Percentiles rank a stretch among this genome's conserved stretches.
phyloP scores from a whole-genome alignment of 2,329 filamentous ascomycete species.

The Trichophyton verrucosum region DNA sequence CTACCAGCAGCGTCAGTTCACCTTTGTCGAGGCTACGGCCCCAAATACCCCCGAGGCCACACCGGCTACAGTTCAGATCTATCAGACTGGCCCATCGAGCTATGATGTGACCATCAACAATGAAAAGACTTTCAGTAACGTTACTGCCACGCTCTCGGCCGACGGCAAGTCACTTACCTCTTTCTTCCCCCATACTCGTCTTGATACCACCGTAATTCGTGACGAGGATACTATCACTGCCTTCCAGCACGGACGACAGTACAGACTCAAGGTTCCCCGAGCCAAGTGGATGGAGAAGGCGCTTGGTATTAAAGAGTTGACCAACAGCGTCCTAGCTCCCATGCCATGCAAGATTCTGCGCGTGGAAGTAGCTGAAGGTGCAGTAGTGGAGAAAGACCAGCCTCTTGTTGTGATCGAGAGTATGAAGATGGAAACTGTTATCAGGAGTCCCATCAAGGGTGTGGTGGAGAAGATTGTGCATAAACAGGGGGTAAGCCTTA shows the following conservation, averaged over 20 bases:
- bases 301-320: constrained; percentile 64
- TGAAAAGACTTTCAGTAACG: constrained; percentile 33
- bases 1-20: constrained; percentile 52
- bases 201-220: constrained; percentile 63
- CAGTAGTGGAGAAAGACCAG: constrained; percentile 71
- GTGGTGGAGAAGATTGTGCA: constrained; percentile 61
- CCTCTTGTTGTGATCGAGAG: constrained; percentile 82
- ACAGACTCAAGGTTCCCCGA: constrained; percentile 42
- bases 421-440: constrained; percentile 85
- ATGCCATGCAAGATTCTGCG: constrained; percentile 96
- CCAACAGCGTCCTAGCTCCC: constrained; percentile 75
- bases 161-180: constrained; percentile 47
- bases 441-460: constrained; percentile 62
- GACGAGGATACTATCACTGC: constrained; percentile 47
- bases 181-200: constrained; percentile 69
- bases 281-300: constrained; percentile 82
- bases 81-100: constrained; percentile 36
- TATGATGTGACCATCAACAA: constrained; percentile 41
- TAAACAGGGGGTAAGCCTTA: constrained; percentile 53
- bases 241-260: constrained; percentile 57
- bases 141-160: constrained; percentile 24
- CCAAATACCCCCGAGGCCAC: constrained; percentile 30
- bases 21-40: constrained; percentile 37
- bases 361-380: constrained; percentile 74
- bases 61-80: constrained; percentile 37